Base-by-base conservation (phyloP, 2,329 filamentous ascomycete genomes). In the Clarireedia monteithiana region DNA sequence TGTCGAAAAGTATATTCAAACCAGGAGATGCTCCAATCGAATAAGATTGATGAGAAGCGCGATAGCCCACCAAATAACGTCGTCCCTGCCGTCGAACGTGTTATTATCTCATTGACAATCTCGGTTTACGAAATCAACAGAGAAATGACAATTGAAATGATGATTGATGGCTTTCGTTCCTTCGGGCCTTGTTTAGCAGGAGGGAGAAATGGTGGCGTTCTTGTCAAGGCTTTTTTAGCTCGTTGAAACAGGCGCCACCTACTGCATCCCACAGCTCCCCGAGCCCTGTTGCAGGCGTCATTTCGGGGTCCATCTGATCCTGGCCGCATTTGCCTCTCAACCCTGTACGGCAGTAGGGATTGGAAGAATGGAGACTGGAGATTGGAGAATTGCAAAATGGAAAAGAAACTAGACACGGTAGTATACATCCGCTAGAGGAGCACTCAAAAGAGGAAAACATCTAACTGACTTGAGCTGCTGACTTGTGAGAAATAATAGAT, bases 381-480 rank as follows among this genome's bases (percentile, higher is more conserved):
- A 40, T 40, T 40, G 39, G 17, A 40, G 17, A 40, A 15, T 40
- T 40, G 14, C 39, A 40, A 17, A 42, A 42, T 20, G 36, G 26
- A 52, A 27, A 7, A 27, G 26, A 7, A 27, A 7, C 26, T 27
- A 30, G 27, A 30, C 7, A 30, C 51, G 51, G 42, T 53, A 38
- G 44, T 14, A 24, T 48, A 39, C 23, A 48, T 20, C 51, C 51
- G 51, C 38, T 53, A 23, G 48, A 53, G 23, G 44, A 48, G 27
- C 27, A 10, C 27, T 30, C 7, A 10, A 30, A 30, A 30, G 27
- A 30, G 27, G 27, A 30, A 10, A 30, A 30, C 6, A 7, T 30
- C 27, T 30, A 30, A 2, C 20, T 30, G 27, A 30, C 27, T 20
- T 20, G 20, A 20, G 20, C 20, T 20, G 20, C 20, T 20, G 20